Evolutionary conservation across 441 rosid species (phyloP).

Genomic region (Gossypium lobatum): DNA sequence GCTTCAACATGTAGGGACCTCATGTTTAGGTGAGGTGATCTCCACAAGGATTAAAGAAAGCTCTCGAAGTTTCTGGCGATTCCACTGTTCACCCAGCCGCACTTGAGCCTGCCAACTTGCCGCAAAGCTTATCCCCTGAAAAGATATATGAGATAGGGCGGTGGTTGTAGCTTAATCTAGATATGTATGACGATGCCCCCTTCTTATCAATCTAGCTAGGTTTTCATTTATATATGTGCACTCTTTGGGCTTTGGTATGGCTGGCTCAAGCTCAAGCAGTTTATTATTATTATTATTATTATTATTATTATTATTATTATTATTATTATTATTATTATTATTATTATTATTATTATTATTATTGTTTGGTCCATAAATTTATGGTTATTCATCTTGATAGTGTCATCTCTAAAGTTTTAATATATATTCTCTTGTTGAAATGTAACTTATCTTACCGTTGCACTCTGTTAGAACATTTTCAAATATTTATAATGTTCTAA

Average conservation of each 20-base stretch:
- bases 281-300: too few relatives aligned
- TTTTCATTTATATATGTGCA: background rate
- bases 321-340: too few relatives aligned
- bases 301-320: too few relatives aligned
- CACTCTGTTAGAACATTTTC: too few relatives aligned
- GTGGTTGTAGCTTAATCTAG: conserved; percentile 4
- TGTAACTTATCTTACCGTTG: too few relatives aligned
- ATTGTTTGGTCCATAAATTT: too few relatives aligned
- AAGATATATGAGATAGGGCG: background rate
- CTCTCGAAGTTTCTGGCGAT: conserved; percentile 2
- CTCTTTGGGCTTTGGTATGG: background rate
- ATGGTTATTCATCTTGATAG: too few relatives aligned
- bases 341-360: too few relatives aligned
- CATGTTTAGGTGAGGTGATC: background rate
- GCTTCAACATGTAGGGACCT: conserved; percentile 13
- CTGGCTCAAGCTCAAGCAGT: background rate
- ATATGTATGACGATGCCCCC: background rate
- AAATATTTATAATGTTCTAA: too few relatives aligned
- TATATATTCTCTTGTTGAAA: too few relatives aligned
- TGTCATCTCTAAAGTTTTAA: too few relatives aligned
- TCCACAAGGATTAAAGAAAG: background rate
- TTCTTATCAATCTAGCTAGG: background rate
- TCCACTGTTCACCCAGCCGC: background rate
- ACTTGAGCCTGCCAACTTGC: background rate
- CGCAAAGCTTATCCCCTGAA: background rate